These are phyloP conservation scores for Acacia pycnantha DNA, from an alignment of 331 rosid species.

Conservation along the genomic window DNA sequence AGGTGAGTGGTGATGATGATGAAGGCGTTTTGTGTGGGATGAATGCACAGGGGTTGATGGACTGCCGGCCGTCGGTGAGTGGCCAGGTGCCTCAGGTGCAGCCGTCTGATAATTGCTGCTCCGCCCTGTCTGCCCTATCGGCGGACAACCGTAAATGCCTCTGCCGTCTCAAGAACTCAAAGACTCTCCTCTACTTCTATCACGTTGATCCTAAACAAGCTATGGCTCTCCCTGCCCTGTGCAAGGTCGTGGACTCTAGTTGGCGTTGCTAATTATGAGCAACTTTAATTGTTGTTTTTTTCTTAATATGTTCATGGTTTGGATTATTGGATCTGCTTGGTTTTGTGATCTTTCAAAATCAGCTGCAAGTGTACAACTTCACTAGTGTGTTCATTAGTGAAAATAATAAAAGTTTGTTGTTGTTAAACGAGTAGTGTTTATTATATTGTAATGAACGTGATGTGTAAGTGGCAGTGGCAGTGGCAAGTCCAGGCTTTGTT, in stretches of 20 bases:
- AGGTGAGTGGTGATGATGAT: conserved; percentile 27
- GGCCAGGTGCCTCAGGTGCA: conserved; percentile 33
- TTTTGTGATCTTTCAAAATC: background rate
- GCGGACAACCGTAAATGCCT: conserved; percentile 50
- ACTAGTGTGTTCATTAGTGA: background rate
- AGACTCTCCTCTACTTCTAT: conserved; percentile 23
- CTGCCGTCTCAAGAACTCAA: conserved; percentile 39
- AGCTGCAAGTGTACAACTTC: background rate
- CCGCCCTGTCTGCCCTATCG: conserved; percentile 24
- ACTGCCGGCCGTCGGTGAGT: conserved; percentile 44
- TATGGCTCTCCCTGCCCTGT: conserved; percentile 53
- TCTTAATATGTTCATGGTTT: background rate
- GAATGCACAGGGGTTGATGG: conserved; percentile 33
- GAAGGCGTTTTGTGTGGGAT: conserved; percentile 36
- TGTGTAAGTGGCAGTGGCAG: background rate
- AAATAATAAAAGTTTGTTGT: background rate
- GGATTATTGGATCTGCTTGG: background rate
- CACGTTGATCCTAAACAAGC: conserved; percentile 46
- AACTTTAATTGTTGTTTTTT: background rate
- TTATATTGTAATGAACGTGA: background rate
- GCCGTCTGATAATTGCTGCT: conserved; percentile 43
- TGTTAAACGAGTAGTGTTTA: background rate
- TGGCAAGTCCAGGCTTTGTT: background rate
- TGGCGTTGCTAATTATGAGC: conserved; percentile 31
- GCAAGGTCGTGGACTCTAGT: conserved; percentile 32